These are phyloP conservation scores for Pseudogymnoascus sp. DNA, from an alignment of 2,329 filamentous ascomycete genomes.

Conservation along the genomic window DNA sequence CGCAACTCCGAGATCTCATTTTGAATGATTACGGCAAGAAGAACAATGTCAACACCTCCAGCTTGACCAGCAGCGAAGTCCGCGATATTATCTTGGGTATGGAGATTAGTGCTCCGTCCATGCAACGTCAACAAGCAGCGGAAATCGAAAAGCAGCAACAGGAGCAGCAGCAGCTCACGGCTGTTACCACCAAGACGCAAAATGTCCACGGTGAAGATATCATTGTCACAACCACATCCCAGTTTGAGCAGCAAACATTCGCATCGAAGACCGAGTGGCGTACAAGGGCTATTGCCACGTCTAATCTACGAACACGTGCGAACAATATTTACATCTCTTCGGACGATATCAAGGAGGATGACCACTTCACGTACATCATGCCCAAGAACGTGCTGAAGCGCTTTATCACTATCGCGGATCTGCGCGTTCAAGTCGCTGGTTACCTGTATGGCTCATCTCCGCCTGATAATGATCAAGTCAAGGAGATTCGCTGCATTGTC, in stretches of 20 bases:
- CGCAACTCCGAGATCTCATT: constrained; percentile 88
- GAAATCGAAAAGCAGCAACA: constrained; percentile 99
- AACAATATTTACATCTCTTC: constrained; percentile 99
- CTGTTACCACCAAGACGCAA: constrained; percentile 95
- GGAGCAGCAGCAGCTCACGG: constrained; percentile 91
- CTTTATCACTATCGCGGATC: constrained; percentile 94
- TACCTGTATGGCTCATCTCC: constrained; percentile 92
- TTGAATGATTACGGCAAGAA: constrained; percentile 99
- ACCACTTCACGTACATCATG: constrained; percentile 87
- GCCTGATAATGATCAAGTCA: constrained; percentile 90
- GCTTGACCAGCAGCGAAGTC: constrained; percentile 92
- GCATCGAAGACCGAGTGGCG: constrained; percentile 99
- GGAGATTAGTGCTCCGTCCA: constrained; percentile 96
- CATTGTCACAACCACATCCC: constrained; percentile 94
- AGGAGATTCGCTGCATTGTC: constrained; percentile 93
- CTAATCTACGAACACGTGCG: constrained; percentile 82
- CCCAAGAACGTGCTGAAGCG: constrained; percentile 97
- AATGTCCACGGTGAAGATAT: constrained; percentile 97
- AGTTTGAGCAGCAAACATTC: constrained; percentile 96
- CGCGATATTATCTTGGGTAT: constrained; percentile 98
- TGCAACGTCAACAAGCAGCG: constrained; percentile 96
- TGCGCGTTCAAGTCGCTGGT: constrained; percentile 91
- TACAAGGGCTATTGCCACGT: constrained; percentile 90
- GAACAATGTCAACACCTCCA: constrained; percentile 98
- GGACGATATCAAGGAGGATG: constrained; percentile 79